Base-by-base conservation (phyloP, 73 alveolate species). In the Halteria grandinella region DNA sequence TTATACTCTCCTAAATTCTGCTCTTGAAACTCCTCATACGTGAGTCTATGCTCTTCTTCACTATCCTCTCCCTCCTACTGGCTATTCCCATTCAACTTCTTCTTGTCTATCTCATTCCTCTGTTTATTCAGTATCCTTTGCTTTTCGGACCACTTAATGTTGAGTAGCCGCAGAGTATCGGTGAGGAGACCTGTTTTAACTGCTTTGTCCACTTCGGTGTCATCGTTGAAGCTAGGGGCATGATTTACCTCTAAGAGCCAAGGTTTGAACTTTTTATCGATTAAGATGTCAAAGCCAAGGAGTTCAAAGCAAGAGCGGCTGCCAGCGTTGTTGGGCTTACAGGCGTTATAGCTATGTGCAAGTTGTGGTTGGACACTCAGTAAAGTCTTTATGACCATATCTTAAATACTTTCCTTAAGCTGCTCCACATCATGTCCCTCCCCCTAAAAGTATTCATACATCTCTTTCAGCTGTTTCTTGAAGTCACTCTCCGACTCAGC, bases 161-260 rank as follows among this genome's bases (percentile, higher is more conserved):
- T 96, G 17, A 89, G 50, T 25, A 91, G 74, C 63, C 86, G 83
- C 71, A 91, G 89, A 52, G 94, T 62, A 70, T 89, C 97, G 23
- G 89, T 55, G 32, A 91, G 85, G 55, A 91, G 76, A 51, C 75
- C 83, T 12, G 91, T 77, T 66, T 91, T 91, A 7, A 91, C 87
- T 55, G 75, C 76, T 47, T 85, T 73, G 77, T 91, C 97, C 24
- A 91, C 78, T 14, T 95, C 95, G 0, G 95, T 70, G 43, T 91
- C 89, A 40, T 91, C 89, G 51, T 91, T 90, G 48, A 92, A 83
- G 59, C 97, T 85, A 14, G 99, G 99, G 29, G 89, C 78, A 29
- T 89, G 92, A 83, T 94, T 94, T 32, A 75, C 91, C 79, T 93
- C 98, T 72, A 93, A 72, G 8, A 93, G 81, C 97, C 97, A 90